Conservation (phyloP, 2,329 filamentous ascomycete species). For the Coniella vitis region DNA sequence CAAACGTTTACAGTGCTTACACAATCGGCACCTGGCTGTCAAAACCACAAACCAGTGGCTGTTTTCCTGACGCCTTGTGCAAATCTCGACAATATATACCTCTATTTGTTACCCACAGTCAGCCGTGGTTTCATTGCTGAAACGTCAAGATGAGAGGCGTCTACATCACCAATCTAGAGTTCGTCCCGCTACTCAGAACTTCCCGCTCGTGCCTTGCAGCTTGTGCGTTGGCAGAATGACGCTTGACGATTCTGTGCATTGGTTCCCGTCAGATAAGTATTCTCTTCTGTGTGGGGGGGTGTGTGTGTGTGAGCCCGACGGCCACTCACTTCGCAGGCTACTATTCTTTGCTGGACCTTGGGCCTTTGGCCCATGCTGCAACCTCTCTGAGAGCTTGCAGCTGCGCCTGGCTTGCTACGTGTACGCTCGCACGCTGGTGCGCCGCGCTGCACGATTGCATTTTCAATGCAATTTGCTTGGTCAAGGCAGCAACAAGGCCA, state of each 20-base stretch:
- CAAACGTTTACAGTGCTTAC: slow-evolving; percentile 16
- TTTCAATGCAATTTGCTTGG: no score
- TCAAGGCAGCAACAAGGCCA: no score
- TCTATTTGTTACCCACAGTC: slow-evolving; percentile 7
- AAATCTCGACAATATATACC: no score
- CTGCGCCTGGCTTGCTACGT: not conserved
- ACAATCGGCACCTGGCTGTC: slow-evolving; percentile 2
- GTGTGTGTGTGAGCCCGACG: no score
- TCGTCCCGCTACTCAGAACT: not conserved
- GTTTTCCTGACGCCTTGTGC: not conserved
- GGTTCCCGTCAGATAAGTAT: not conserved
- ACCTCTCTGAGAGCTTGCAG: not conserved
- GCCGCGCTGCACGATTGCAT: no score
- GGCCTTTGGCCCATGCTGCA: not conserved
- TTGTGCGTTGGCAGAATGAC: slow-evolving; percentile 14
- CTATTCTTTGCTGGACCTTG: not conserved
- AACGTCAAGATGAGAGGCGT: not conserved
- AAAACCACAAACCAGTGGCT: slow-evolving; percentile 3
- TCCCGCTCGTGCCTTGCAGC: slow-evolving; percentile 16
- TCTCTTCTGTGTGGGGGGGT: not conserved
- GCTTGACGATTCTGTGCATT: not conserved
- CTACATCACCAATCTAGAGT: not conserved
- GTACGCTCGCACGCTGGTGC: not conserved
- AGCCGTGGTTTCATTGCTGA: slow-evolving; percentile 9
- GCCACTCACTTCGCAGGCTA: not conserved